Base-by-base conservation (phyloP, 345 rosid species). In the Corchorus capsularis region DNA sequence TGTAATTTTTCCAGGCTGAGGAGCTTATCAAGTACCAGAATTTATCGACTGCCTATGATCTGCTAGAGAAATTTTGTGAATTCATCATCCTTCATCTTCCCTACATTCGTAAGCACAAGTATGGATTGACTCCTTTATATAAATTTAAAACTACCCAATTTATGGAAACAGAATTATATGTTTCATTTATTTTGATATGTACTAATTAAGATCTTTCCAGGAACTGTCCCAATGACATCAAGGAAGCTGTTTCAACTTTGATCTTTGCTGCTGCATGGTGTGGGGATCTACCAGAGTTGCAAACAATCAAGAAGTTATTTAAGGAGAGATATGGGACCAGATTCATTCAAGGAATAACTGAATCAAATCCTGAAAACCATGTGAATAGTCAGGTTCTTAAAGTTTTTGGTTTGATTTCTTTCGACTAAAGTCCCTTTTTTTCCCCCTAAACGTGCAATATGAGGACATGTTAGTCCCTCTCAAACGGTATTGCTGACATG, bases 241-340 rank as follows among this genome's bases (percentile, higher is more conserved):
- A 73, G 13, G 86, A 83, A 78, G 83, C 84, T 60, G 73, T 83
- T 69, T 83, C 86, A 49, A 72, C 83, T 37, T 49, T 83, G 49
- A 75, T 80, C 32, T 78, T 72, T 78, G 79, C 82, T 46, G 64
- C 78, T 45, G 60, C 82, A 8, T 75, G 82, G 79, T 78, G 78
- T 52, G 80, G 84, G 14, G 84, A 80, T 81, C 66, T 83, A 67
- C 84, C 82, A 20, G 83, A 83, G 71, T 80, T 83, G 6, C 75
- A 47, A 56, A 57, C 8, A 59, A 75, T 78, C 64, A 63, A 34
- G 60, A 75, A 68, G 71, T 71, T 76, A 5, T 75, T 80, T 73
- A 57, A 65, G 14, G 73, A 73, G 22, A 70, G 78, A 17, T 69
- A 75, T 43, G 86, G 84, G 37, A 60, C 19, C 47, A 78, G 63